phyloP scores from a whole-genome alignment of 164 flowering plant species.

The Platanus orientalis region DNA sequence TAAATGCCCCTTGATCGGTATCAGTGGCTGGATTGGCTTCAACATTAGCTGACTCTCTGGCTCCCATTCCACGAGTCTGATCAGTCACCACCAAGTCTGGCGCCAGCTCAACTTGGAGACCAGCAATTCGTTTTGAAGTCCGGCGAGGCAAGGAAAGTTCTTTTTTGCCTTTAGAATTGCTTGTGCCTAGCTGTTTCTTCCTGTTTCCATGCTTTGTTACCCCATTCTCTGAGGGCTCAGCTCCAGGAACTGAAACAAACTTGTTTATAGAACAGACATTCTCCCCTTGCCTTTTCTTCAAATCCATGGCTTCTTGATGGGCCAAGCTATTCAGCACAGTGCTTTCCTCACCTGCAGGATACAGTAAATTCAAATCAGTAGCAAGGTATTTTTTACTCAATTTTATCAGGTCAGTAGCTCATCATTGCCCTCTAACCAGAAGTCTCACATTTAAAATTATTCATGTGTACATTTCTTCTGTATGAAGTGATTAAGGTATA shows the following conservation, averaged over 20 bases:
- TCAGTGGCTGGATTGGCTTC: not conserved
- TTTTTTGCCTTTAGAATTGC: constrained; percentile 19
- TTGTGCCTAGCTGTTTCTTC: not conserved
- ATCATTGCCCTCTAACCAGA: not conserved
- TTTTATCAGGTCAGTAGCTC: no score
- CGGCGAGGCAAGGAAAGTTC: constrained; percentile 36
- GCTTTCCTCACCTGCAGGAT: constrained; percentile 16
- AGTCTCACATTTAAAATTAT: no score
- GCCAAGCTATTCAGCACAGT: constrained; percentile 11
- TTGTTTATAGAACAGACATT: constrained; percentile 3
- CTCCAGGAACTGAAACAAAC: constrained; percentile 11
- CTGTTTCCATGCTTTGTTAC: not conserved
- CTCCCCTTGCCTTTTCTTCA: constrained; percentile 11
- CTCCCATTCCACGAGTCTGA: constrained; percentile 17
- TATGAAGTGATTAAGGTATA: no score
- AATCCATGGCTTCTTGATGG: constrained; percentile 7
- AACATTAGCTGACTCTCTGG: constrained; percentile 1
- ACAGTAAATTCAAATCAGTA: constrained; percentile 5
- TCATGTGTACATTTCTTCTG: no score
- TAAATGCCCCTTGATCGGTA: not conserved
- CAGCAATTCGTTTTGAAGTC: constrained; percentile 57
- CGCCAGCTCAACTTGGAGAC: constrained; percentile 23
- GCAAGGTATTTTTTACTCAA: not conserved
- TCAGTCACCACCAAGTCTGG: constrained; percentile 24
- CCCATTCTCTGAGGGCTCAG: constrained; percentile 13